Evolutionary conservation across 805 yeast genomes (phyloP), one percentile per base, ranked within the genome.

Genomic region (Maudiozyma turicensis): DNA sequence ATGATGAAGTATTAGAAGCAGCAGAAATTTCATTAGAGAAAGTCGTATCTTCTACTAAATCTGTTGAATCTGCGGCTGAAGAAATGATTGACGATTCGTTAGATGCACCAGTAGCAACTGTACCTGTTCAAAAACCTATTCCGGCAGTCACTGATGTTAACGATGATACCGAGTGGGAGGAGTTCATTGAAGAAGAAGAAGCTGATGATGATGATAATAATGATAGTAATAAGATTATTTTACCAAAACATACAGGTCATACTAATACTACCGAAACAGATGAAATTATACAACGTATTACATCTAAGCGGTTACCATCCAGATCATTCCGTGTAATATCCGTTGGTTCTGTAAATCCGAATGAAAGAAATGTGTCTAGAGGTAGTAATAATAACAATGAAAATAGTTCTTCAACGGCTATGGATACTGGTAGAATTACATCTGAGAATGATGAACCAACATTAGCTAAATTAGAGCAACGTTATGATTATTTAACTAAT

Each of bases 261-360:
- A 39, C 42, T 8, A 28, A 10, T 39, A 26, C 42, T 13, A 28
- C 20, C 8, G 13, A 7, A 13, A 15, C 43, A 42, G 37, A 28
- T 31, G 13, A 6, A 31, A 42, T 39, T 6, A 20, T 33, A 26
- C 14, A 38, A 14, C 35, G 30, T 14, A 20, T 45, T 53, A 41
- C 59, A 61, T 29, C 52, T 55, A 7, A 52, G 57, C 3, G 61
- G 58, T 46, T 40, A 4, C 33, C 43, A 6, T 40, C 43, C 8
- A 28, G 43, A 28, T 67, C 69, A 28, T 66, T 66, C 53, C 55
- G 69, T 37, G 70, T 66, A 11, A 56, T 66, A 2, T 65, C 69
- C 3, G 65, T 65, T 1, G 57, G 61, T 14, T 35, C 38, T n/a
- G 15, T 15, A 8, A 35, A 35, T 13, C 13, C 38, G 1, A n/a